Base-by-base conservation (phyloP, 371 early-diverging fungal species). In the Mucor piriformis region DNA sequence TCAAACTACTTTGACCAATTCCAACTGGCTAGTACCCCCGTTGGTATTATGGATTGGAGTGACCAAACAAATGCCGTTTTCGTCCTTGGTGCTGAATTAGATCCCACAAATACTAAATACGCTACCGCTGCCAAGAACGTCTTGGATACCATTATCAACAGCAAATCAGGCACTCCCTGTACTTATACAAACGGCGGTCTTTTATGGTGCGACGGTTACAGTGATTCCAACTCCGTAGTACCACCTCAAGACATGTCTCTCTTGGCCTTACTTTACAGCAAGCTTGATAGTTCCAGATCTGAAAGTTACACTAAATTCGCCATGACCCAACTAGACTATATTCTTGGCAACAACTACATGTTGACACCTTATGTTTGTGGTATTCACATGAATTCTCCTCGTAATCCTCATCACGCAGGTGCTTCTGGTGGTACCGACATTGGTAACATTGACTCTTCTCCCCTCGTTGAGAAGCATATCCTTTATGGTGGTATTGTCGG, bases 401-500 rank as follows among this genome's bases (percentile, higher is more conserved):
- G 69, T 46, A 87, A 87, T 40, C 86, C 87, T 18, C 87, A 87
- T 57, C 85, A 85, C 61, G 83, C 85, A 6, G 78, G 83, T 21
- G 86, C 86, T 0, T 80, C 83, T 2, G 87, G 85, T 11, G 87
- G 87, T 21, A 69, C 68, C 15, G 74, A 74, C 42, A 55, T 76
- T 2, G 64, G 53, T 4, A 73, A 77, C 16, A 79, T 87, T 27
- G 66, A 84, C 24, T 59, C 57, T 2, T 74, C 71, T 1, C 76
- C 73, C 10, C 68, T 75, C 3, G 62, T 73, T 25, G 70, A 70
- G 48, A 42, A 50, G 12, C 62, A 76, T 60, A 61, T 76, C 0
- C 63, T 87, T 10, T 84, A 83, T 60, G 88, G 88, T 12, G 84
- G 82, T 1, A 57, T 87, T 23, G 84, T 87, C 6, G 88, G 88